phyloP scores from a whole-genome alignment of 768 basidiomycete genomes.

The Russula ochroleuca region DNA sequence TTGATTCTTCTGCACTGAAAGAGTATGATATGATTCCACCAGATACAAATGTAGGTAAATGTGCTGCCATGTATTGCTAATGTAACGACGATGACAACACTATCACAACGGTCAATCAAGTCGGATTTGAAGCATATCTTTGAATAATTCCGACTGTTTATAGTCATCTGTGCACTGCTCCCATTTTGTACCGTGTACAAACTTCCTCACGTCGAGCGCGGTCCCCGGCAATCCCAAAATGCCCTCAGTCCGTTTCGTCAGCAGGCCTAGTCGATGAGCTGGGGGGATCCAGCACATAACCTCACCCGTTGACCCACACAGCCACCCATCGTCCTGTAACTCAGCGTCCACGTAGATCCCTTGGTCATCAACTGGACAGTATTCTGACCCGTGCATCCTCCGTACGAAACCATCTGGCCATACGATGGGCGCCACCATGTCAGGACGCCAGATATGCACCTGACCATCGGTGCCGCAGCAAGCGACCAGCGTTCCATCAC shows the following conservation, averaged over 20 bases:
- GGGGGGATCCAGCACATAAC: conserved; percentile 17
- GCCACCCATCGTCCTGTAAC: conserved; percentile 4
- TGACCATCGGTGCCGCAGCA: neutral
- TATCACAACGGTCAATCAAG: no score
- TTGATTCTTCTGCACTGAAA: no score
- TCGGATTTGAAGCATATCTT: no score
- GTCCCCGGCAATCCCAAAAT: conserved; percentile 11
- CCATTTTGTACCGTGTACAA: conserved; percentile 13
- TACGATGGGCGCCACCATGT: neutral
- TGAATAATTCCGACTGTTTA: no score
- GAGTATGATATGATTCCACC: no score
- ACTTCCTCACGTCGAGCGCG: neutral
- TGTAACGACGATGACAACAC: no score
- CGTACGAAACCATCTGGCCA: conserved; percentile 16
- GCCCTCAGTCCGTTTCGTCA: conserved; percentile 4
- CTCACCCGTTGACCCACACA: conserved; percentile 5
- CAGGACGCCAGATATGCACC: conserved; percentile 6
- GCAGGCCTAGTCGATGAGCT: conserved; percentile 9
- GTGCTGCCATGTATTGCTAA: no score
- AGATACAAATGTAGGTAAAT: no score
- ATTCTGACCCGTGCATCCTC: neutral
- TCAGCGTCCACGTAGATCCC: conserved; percentile 3
- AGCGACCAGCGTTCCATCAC: conserved; percentile 11
- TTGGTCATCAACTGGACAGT: conserved; percentile 16
- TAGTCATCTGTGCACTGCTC: neutral